A percentile compares a stretch with the other conserved stretches of the same genome.
These are phyloP conservation scores for Cornus controversa DNA, from an alignment of 148 eudicot genomes.

Conservation along the genomic window DNA sequence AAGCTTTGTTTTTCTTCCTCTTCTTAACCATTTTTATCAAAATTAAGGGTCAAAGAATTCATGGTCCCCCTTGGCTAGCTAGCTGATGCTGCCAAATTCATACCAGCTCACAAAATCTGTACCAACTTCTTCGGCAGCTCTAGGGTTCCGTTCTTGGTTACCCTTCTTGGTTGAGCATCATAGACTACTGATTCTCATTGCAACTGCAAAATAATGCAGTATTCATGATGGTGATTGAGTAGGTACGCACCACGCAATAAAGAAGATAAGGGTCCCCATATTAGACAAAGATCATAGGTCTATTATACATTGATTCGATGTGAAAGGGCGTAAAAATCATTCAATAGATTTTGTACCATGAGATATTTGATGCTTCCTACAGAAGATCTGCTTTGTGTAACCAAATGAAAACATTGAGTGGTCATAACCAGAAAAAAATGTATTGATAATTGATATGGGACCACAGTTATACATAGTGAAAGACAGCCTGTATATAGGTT, in stretches of 20 bases:
- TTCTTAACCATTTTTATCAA: neutral
- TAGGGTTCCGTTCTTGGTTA: neutral
- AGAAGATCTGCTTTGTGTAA: neutral
- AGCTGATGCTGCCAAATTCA: neutral
- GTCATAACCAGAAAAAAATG: slow-evolving; percentile 2
- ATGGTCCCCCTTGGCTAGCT: neutral
- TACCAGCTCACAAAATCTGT: neutral
- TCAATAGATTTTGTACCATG: slow-evolving; percentile 2
- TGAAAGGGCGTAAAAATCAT: neutral
- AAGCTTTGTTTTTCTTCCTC: neutral
- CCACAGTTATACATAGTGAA: slow-evolving; percentile 3
- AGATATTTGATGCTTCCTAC: slow-evolving; percentile 4
- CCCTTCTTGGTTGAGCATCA: too few relatives aligned
- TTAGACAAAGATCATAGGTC: neutral
- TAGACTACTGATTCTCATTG: neutral
- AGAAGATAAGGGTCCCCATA: slow-evolving; percentile 4
- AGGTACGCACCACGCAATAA: neutral
- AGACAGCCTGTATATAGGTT: neutral
- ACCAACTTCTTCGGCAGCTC: neutral
- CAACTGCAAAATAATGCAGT: neutral
- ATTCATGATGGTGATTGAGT: too few relatives aligned
- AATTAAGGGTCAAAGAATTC: neutral
- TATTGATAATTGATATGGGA: slow-evolving; percentile 5
- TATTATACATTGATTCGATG: neutral
- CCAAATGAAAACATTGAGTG: slow-evolving; percentile 4